Conservation (phyloP, 257 asterid genomes). For the Solanum piurae region DNA sequence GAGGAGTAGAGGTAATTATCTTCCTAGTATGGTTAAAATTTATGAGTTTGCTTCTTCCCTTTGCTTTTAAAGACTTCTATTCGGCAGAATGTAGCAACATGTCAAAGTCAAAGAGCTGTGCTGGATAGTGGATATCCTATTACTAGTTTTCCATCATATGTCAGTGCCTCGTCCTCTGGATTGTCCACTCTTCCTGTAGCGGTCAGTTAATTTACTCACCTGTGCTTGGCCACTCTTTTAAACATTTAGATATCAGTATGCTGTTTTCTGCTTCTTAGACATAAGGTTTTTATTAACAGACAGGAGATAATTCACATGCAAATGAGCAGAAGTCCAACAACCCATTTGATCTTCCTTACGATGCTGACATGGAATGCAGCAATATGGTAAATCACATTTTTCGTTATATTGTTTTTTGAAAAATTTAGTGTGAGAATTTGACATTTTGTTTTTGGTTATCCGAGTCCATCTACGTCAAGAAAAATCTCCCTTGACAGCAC, state of each 20-base stretch:
- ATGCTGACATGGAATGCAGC: constrained; percentile 39
- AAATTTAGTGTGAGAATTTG: neutral
- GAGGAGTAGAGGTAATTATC: constrained; percentile 35
- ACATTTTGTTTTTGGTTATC: neutral
- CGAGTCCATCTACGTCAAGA: neutral
- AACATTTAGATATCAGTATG: neutral
- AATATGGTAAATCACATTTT: constrained; percentile 34
- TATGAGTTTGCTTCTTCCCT: constrained; percentile 9
- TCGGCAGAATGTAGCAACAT: constrained; percentile 28
- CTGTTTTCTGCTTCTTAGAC: neutral
- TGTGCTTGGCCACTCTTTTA: neutral
- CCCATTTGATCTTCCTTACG: constrained; percentile 81
- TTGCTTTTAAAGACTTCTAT: constrained; percentile 8
- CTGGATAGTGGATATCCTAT: constrained; percentile 21
- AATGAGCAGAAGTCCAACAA: constrained; percentile 38
- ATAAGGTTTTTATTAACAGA: constrained; percentile 30
- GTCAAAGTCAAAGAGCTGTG: constrained; percentile 17
- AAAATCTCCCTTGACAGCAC: neutral
- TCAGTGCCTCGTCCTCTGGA: constrained; percentile 19
- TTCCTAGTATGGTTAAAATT: constrained; percentile 1
- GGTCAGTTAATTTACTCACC: constrained; percentile 22
- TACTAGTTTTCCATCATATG: constrained; percentile 25
- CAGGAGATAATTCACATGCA: constrained; percentile 28
- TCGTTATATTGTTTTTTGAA: neutral
- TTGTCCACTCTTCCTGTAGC: constrained; percentile 20